Percentiles rank a stretch among this genome's conserved stretches.
Conservation (phyloP, 2,329 filamentous ascomycete genomes). For the Colletotrichum spaethianum region DNA sequence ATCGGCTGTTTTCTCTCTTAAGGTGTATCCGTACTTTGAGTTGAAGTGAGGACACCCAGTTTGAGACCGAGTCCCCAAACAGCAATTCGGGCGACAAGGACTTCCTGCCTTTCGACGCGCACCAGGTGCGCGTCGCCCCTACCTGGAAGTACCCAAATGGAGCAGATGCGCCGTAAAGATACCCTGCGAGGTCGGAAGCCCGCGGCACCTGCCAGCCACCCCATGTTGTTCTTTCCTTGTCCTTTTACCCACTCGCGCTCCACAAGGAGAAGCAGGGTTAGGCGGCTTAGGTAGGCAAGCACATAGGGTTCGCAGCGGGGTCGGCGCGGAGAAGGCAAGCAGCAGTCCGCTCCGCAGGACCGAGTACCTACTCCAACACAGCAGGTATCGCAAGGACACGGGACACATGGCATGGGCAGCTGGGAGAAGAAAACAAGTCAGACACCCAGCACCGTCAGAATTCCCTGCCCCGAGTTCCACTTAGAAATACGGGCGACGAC, state of each 20-base stretch:
- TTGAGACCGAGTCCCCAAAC: neutral
- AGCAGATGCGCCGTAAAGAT: neutral
- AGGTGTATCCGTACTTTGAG: neutral
- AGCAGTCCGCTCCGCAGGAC: neutral
- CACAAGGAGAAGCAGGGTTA: constrained; percentile 1
- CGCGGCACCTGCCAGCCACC: constrained; percentile 2
- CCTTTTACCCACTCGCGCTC: neutral
- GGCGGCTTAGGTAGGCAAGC: constrained; percentile 4
- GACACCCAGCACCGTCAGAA: neutral
- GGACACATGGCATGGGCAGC: neutral
- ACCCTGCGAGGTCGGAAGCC: neutral
- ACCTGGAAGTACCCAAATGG: no score
- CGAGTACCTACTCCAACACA: neutral
- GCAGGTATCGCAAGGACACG: neutral
- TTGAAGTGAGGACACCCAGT: neutral
- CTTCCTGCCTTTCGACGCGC: no score
- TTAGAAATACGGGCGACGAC: neutral
- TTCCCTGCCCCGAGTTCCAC: no score
- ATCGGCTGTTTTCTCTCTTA: neutral
- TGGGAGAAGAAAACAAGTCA: neutral
- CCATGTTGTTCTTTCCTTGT: constrained; percentile 8
- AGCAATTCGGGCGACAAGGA: neutral
- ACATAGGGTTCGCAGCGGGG: constrained; percentile 25
- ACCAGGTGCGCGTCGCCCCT: no score
- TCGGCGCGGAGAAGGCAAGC: constrained; percentile 10